Evolutionary conservation across 148 eudicot genomes (phyloP).

Genomic region (Arctostaphylos glauca): DNA sequence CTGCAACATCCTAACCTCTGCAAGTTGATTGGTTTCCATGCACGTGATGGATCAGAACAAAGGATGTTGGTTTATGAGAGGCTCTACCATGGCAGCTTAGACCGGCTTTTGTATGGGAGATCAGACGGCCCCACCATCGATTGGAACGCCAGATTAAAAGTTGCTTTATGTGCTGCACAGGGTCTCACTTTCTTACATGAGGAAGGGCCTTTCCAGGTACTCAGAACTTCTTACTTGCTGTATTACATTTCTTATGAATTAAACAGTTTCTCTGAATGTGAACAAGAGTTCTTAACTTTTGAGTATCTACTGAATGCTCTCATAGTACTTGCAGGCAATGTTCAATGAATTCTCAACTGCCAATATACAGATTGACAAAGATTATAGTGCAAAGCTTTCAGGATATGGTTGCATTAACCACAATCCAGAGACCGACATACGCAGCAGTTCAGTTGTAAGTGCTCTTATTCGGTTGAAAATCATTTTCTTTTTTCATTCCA

Average conservation of each 20-base stretch:
- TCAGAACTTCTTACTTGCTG: background rate
- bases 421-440: slow-evolving; percentile 61
- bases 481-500: background rate
- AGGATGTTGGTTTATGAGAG: slow-evolving; percentile 92
- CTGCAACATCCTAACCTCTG: slow-evolving; percentile 86
- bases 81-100: slow-evolving; percentile 91
- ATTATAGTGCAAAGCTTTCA: slow-evolving; percentile 90
- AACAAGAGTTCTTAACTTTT: background rate
- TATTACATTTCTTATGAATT: too few relatives aligned
- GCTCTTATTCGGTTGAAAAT: background rate
- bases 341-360: slow-evolving; percentile 85
- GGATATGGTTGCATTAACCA: slow-evolving; percentile 90
- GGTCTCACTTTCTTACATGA: slow-evolving; percentile 93
- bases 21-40: slow-evolving; percentile 89
- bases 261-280: background rate
- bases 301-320: background rate
- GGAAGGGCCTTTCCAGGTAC: slow-evolving; percentile 96
- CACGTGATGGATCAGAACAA: slow-evolving; percentile 71
- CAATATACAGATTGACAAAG: slow-evolving; percentile 93
- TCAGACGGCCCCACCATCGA: slow-evolving; percentile 75
- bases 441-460: slow-evolving; percentile 61
- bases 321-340: slow-evolving; percentile 65
- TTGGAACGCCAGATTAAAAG: slow-evolving; percentile 82
- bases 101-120: slow-evolving; percentile 70
- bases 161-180: slow-evolving; percentile 84